Evolutionary conservation across 164 flowering plant genomes (phyloP), one percentile per base, ranked within the genome.

Genomic region (Akebia trifoliata): DNA sequence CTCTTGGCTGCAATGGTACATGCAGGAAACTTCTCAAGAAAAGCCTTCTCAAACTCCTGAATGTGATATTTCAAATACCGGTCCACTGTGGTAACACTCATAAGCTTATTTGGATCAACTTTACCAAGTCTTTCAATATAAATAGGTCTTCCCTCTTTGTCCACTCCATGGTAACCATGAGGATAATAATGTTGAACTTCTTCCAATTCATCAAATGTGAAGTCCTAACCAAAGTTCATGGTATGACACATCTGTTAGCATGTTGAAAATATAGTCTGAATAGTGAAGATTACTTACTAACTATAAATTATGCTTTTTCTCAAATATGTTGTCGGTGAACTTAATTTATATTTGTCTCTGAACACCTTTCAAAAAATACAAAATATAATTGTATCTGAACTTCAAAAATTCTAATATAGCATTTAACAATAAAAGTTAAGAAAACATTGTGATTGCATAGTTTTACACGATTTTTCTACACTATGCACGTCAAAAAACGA

Each of bases 11-110:
- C 82, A 65, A 83, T 69, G 4, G 93, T 81, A 68, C 93, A 86
- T 34, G 89, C 87, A 42, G 93, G 89, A 66, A 90, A 90, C 62
- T 82, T 90, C 73, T 84, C 90, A 40, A 60, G 22, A 53, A 90
- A 82, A 35, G 81, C 59, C 77, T 75, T 90, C 77, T 90, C 97
- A 71, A 87, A 85, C 42, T 81, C 95, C 67, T 87, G 95, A 15
- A 90, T 70, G 63, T 90, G 95, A 73, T 87, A 86, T 65, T 72
- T 63, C 21, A 63, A 29, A 39, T 47, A 69, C 17, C 65, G 24
- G 6, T 59, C 68, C 8, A 59, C 43, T 20, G 72, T 64, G 40
- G 72, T 69, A 50, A 60, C 49, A 10, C 10, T 18, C 57, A 59
- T 59, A 11, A 69, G 68, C 61, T 64, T 64, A 50, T 50, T 24